Evolutionary conservation across 495 filamentous ascomycete genomes (phyloP).

Genomic region (Oidiodendron maius): DNA sequence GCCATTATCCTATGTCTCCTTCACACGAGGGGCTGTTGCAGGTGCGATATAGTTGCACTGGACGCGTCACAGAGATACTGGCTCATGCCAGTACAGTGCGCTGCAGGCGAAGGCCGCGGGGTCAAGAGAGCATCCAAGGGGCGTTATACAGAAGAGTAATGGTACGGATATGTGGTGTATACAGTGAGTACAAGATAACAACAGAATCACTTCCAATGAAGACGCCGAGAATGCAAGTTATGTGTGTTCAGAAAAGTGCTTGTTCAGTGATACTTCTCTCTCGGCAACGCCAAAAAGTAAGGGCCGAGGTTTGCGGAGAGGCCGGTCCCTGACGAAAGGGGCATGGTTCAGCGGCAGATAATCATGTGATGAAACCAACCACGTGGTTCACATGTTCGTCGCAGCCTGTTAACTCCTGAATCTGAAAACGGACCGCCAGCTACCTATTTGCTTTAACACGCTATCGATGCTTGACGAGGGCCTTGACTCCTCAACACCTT

Average conservation of each 20-base stretch:
- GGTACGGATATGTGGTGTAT: no score
- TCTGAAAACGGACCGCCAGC: no score
- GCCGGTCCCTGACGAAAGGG: not conserved
- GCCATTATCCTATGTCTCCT: not conserved
- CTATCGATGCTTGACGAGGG: no score
- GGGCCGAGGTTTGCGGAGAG: not conserved
- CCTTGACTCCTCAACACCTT: no score
- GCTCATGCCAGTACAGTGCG: conserved; percentile 5
- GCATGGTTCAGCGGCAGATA: no score
- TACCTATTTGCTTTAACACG: no score
- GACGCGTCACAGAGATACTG: conserved; percentile 14
- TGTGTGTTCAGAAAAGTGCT: not conserved
- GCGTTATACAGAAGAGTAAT: not conserved
- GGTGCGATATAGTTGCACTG: conserved; percentile 13
- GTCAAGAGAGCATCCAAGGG: no score
- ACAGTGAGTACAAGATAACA: no score
- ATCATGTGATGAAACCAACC: no score
- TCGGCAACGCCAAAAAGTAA: not conserved
- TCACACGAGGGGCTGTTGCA: not conserved
- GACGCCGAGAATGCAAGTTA: not conserved
- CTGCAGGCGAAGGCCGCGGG: not conserved
- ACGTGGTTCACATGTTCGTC: no score
- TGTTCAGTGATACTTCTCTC: not conserved
- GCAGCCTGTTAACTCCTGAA: no score
- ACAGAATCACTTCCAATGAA: not conserved